phyloP scores from a whole-genome alignment of 305 asterid genomes.

The Rubia tinctorum region DNA sequence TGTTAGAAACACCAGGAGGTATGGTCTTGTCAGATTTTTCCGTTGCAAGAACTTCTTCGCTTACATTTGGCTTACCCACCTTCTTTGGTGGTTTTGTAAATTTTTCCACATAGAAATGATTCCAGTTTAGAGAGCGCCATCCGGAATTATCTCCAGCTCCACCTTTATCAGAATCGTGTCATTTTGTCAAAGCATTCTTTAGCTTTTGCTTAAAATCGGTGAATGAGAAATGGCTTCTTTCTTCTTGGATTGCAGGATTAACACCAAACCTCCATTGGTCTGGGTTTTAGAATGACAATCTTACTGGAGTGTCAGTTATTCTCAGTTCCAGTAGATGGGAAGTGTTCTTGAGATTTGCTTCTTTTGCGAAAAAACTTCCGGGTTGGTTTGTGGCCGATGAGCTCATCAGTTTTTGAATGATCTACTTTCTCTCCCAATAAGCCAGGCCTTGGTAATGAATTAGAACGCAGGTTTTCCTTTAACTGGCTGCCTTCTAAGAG shows the following conservation, averaged over 20 bases:
- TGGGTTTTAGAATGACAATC: conserved; percentile 73
- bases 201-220: conserved; percentile 79
- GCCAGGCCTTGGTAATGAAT: conserved; percentile 33
- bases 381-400: conserved; percentile 38
- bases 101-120: conserved; percentile 77
- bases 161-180: conserved; percentile 43
- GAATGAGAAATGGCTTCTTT: conserved; percentile 71
- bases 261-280: conserved; percentile 30
- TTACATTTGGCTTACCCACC: conserved; percentile 35
- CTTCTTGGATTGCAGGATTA: conserved; percentile 31
- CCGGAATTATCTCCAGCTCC: conserved; percentile 47
- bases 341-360: conserved; percentile 69
- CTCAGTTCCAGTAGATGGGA: conserved; percentile 41
- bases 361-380: conserved; percentile 66
- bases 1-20: conserved; percentile 45
- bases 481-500: conserved; percentile 44
- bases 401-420: conserved; percentile 43
- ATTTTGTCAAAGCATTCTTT: conserved; percentile 72
- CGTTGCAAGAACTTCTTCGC: conserved; percentile 19
- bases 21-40: conserved; percentile 32
- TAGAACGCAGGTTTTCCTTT: conserved; percentile 31
- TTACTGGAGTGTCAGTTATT: conserved; percentile 48
- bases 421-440: conserved; percentile 32
- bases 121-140: conserved; percentile 96
- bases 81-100: conserved; percentile 53